Percentiles rank a stretch among this genome's conserved stretches.
Conservation (phyloP, 441 rosid species). For the Pelargonium myrrhifolium region DNA sequence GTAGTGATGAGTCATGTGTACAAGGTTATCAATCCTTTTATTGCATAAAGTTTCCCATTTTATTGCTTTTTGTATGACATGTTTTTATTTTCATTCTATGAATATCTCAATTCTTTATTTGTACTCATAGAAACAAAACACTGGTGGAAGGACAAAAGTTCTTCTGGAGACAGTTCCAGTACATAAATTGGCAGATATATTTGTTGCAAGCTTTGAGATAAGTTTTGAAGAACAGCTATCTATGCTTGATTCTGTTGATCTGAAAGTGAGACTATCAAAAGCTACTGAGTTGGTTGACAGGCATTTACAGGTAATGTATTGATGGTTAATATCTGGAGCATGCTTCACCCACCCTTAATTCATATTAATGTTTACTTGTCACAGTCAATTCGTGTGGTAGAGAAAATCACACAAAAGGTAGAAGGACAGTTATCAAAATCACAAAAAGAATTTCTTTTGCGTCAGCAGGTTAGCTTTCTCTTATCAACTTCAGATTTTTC, state of each 20-base stretch:
- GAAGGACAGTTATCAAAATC: conserved; percentile 98
- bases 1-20: neutral
- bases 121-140: conserved; percentile 70
- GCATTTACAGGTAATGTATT: conserved; percentile 71
- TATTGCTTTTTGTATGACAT: neutral
- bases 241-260: conserved; percentile 92
- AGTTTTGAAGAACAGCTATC: conserved; percentile 93
- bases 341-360: conserved; percentile 21
- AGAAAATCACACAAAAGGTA: conserved; percentile 95
- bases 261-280: conserved; percentile 84
- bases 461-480: conserved; percentile 77
- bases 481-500: conserved; percentile 6
- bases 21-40: conserved; percentile 8
- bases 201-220: conserved; percentile 98
- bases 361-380: conserved; percentile 29
- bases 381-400: conserved; percentile 99
- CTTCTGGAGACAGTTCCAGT: conserved; percentile 95
- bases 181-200: conserved; percentile 96
- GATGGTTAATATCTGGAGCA: conserved; percentile 15
- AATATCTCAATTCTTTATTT: conserved; percentile 14
- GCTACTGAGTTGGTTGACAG: conserved; percentile 96
- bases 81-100: conserved; percentile 4
- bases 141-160: conserved; percentile 89
- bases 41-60: neutral
- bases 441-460: conserved; percentile 96